phyloP scores from a whole-genome alignment of 208 protist genomes.

The Trypanosoma scelopori region DNA sequence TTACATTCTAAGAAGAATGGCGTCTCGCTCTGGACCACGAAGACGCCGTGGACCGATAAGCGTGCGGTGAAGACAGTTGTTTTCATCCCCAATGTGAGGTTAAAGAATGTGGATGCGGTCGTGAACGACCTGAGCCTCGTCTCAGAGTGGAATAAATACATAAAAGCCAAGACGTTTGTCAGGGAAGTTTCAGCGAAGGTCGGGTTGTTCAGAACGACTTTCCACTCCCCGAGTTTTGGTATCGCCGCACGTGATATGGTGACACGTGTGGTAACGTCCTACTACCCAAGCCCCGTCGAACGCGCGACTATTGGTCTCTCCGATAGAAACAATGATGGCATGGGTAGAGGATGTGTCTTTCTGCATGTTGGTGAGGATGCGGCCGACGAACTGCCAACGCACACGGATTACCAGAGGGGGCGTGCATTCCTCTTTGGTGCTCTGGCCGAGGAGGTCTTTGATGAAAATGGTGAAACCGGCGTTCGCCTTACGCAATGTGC shows the following conservation, averaged over 20 bases:
- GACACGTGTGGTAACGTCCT: slow-evolving; percentile 15
- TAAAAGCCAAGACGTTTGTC: slow-evolving; percentile 19
- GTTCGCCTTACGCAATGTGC: slow-evolving; percentile 29
- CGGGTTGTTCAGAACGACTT: slow-evolving; percentile 28
- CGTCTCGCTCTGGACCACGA: slow-evolving; percentile 22
- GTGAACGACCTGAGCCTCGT: slow-evolving; percentile 27
- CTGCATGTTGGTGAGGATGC: slow-evolving; percentile 38
- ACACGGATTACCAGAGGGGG: slow-evolving; percentile 27
- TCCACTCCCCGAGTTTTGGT: slow-evolving; percentile 23
- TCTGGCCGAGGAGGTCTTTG: slow-evolving; percentile 29
- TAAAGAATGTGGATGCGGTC: slow-evolving; percentile 32
- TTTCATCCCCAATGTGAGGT: slow-evolving; percentile 29
- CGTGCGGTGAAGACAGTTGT: slow-evolving; percentile 28
- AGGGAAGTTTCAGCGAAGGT: slow-evolving; percentile 15
- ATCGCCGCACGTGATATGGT: slow-evolving; percentile 36
- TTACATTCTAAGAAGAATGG: slow-evolving; percentile 17
- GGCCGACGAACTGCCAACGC: slow-evolving; percentile 29
- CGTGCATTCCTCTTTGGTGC: slow-evolving; percentile 34
- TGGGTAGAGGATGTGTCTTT: slow-evolving; percentile 24
- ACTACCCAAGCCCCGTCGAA: slow-evolving; percentile 33
- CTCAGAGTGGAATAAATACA: slow-evolving; percentile 16
- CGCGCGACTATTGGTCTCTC: slow-evolving; percentile 25
- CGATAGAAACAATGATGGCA: neutral
- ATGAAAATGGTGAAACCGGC: slow-evolving; percentile 20
- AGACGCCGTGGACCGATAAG: slow-evolving; percentile 24